phyloP scores from a whole-genome alignment of 2,329 filamentous ascomycete species.

The Domatiomyces catenatus region DNA sequence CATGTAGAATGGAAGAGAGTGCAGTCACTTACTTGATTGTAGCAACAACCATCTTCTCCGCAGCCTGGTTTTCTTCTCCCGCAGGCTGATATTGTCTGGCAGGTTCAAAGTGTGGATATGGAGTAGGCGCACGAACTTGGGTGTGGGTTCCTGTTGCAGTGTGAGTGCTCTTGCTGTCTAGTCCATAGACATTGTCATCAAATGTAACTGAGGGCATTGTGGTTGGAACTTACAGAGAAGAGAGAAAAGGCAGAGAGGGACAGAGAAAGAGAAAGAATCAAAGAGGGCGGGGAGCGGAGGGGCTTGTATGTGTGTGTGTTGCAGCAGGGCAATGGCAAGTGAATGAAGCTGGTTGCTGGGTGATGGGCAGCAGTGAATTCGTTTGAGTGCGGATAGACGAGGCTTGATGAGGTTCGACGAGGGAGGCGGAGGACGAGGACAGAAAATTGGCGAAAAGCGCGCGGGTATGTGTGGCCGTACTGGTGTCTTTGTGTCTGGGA shows the following conservation, averaged over 20 bases:
- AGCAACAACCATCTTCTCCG: conserved; percentile 41
- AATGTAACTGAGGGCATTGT: background rate
- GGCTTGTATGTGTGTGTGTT: background rate
- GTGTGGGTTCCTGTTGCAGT: background rate
- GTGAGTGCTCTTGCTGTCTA: background rate
- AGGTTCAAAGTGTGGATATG: background rate
- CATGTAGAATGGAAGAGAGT: background rate
- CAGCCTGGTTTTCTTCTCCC: background rate
- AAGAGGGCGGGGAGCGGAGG: background rate
- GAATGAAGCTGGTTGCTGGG: background rate
- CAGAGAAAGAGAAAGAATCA: background rate
- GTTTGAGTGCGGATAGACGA: background rate
- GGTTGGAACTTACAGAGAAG: background rate
- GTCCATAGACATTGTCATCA: background rate
- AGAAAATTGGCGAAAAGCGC: background rate
- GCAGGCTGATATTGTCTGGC: background rate
- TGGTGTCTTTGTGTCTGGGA: background rate
- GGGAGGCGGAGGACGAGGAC: background rate
- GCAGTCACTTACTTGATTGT: conserved; percentile 44
- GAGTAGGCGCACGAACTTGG: background rate
- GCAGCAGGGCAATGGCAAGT: background rate
- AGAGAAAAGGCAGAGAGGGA: background rate
- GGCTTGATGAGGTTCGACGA: background rate
- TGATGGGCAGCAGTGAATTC: background rate
- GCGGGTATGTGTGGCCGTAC: background rate